These are phyloP conservation scores for Brassica nigra DNA, from an alignment of 345 rosid species.

Conservation along the genomic window DNA sequence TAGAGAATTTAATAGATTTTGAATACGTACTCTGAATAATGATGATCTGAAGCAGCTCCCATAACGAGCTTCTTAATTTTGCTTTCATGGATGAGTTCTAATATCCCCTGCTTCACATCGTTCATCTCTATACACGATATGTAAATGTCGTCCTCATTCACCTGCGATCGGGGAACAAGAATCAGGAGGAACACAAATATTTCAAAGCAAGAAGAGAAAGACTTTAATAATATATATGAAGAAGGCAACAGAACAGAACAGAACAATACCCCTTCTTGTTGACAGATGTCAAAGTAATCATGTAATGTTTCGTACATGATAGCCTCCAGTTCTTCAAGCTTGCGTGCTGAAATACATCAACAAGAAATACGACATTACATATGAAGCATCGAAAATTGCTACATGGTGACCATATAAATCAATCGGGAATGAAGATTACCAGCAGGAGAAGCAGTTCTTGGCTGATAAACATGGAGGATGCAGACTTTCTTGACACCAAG, in stretches of 20 bases:
- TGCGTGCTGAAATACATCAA: slow-evolving; percentile 19
- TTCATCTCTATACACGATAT: slow-evolving; percentile 51
- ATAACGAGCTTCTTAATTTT: slow-evolving; percentile 61
- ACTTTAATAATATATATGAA: neutral
- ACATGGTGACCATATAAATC: neutral
- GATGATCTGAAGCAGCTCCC: slow-evolving; percentile 78
- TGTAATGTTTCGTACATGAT: slow-evolving; percentile 42
- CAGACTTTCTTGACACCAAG: slow-evolving; percentile 49
- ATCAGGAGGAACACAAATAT: neutral
- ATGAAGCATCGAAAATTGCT: neutral
- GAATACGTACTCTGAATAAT: slow-evolving; percentile 49
- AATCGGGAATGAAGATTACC: slow-evolving; percentile 12
- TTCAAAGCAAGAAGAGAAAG: neutral
- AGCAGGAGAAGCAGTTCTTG: slow-evolving; percentile 43
- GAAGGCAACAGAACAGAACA: slow-evolving; percentile 14
- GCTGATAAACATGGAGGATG: slow-evolving; percentile 59
- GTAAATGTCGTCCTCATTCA: slow-evolving; percentile 44
- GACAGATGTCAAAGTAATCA: slow-evolving; percentile 44
- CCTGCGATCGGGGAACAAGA: slow-evolving; percentile 44
- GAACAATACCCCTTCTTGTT: slow-evolving; percentile 44
- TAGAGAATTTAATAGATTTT: neutral
- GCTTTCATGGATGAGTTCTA: slow-evolving; percentile 61
- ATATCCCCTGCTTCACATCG: slow-evolving; percentile 61
- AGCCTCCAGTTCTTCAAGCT: slow-evolving; percentile 39
- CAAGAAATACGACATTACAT: neutral